These are phyloP conservation scores for Lecanoromycetidae sp. DNA, from an alignment of 2,329 filamentous ascomycete genomes.

Conservation along the genomic window DNA sequence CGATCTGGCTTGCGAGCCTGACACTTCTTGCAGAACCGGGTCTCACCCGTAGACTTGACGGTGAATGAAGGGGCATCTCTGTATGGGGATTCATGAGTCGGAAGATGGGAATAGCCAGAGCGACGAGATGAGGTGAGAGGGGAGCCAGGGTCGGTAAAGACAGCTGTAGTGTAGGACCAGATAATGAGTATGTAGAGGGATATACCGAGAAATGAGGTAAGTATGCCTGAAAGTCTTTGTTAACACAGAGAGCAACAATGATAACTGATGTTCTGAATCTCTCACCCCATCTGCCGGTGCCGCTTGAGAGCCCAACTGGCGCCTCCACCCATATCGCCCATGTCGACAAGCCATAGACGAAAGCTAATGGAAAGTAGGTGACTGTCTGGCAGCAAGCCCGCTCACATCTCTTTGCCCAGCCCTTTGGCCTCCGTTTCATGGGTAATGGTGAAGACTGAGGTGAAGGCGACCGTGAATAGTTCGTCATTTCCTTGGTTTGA, in stretches of 20 bases:
- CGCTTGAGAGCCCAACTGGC: constrained; percentile 51
- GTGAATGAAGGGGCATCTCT: constrained; percentile 55
- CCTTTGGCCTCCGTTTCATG: constrained; percentile 31
- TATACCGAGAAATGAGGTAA: constrained; percentile 52
- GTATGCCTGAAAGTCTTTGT: constrained; percentile 23
- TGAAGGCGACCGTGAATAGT: constrained; percentile 6
- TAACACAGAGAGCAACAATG: not conserved
- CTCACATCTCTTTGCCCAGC: constrained; percentile 47
- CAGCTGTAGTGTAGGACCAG: constrained; percentile 80
- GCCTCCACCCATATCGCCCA: constrained; percentile 88
- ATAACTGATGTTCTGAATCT: constrained; percentile 11
- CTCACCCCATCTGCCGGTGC: constrained; percentile 38
- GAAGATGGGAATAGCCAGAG: constrained; percentile 17
- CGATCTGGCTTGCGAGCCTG: constrained; percentile 89
- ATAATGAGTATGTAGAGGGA: constrained; percentile 67
- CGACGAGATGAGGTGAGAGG: constrained; percentile 30
- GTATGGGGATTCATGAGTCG: constrained; percentile 12
- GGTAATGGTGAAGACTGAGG: constrained; percentile 28
- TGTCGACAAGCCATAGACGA: constrained; percentile 80
- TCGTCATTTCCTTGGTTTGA: constrained; percentile 4
- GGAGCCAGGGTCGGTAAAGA: constrained; percentile 80
- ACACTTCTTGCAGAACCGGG: constrained; percentile 95
- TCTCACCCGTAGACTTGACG: constrained; percentile 78
- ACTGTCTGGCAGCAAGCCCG: constrained; percentile 68
- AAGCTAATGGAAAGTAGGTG: constrained; percentile 74